A percentile compares a stretch with the other conserved stretches of the same genome.
phyloP scores from a whole-genome alignment of 106 monocot genomes.

The Allium fistulosum region DNA sequence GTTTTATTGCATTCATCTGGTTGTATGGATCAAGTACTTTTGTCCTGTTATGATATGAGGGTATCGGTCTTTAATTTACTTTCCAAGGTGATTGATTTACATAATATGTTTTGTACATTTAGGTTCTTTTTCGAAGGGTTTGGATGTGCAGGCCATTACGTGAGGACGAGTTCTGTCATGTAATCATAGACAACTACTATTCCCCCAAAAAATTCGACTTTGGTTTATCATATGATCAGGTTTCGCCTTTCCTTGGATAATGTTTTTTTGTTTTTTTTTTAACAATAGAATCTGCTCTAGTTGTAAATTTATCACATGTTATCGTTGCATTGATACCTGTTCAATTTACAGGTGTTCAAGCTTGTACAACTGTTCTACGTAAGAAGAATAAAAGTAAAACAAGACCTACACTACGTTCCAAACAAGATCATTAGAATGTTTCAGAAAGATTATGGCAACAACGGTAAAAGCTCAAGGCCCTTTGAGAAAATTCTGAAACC shows the following conservation, averaged over 20 bases:
- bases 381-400: slow-evolving; percentile 2
- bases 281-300: background rate
- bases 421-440: slow-evolving; percentile 6
- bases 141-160: slow-evolving; percentile 20
- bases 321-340: background rate
- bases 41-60: background rate
- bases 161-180: slow-evolving; percentile 19
- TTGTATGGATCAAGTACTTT: background rate
- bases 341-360: slow-evolving; percentile 22
- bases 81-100: background rate
- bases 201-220: slow-evolving; percentile 15
- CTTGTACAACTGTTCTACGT: slow-evolving; percentile 21
- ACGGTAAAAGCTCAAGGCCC: background rate
- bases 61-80: background rate
- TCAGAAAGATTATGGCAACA: background rate
- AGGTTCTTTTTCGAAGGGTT: slow-evolving; percentile 24
- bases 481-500: too few relatives aligned
- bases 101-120: background rate
- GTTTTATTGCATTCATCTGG: background rate
- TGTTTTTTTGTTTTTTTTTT: background rate
- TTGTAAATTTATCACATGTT: background rate
- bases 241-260: background rate
- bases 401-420: background rate
- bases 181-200: slow-evolving; percentile 20
- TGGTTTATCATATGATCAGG: slow-evolving; percentile 30